phyloP scores from a whole-genome alignment of 2,329 filamentous ascomycete genomes.

The Penicillium glabrum region DNA sequence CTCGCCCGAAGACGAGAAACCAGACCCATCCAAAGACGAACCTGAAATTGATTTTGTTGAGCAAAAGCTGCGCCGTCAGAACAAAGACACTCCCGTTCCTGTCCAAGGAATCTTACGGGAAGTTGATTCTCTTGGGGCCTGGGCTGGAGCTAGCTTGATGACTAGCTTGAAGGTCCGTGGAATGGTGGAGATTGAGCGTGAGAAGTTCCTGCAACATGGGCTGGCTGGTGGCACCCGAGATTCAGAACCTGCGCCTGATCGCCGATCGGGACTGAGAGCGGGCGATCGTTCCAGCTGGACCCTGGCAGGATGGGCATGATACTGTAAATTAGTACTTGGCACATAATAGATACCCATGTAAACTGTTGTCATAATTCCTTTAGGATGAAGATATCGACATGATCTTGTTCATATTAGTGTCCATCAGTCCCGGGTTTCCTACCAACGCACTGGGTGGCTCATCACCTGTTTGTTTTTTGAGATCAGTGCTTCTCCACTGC shows the following conservation, averaged over 20 bases:
- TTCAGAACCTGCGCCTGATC: conserved; percentile 39
- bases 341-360: conserved; percentile 22
- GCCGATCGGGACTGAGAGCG: conserved; percentile 40
- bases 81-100: conserved; percentile 34
- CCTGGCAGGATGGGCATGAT: conserved; percentile 47
- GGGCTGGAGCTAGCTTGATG: conserved; percentile 64
- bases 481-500: too few species aligned
- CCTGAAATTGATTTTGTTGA: conserved; percentile 50
- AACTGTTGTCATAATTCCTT: background rate
- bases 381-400: too few species aligned
- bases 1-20: conserved; percentile 6
- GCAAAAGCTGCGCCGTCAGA: conserved; percentile 38
- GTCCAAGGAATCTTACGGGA: conserved; percentile 48
- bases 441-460: too few species aligned
- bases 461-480: too few species aligned
- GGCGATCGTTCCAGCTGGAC: conserved; percentile 52
- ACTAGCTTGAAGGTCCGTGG: conserved; percentile 60
- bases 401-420: too few species aligned
- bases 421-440: too few species aligned
- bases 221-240: conserved; percentile 48
- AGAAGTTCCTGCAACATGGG: conserved; percentile 58
- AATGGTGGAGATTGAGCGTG: conserved; percentile 63
- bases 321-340: conserved; percentile 12
- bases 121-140: conserved; percentile 62
- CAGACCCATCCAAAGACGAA: conserved; percentile 26